A percentile compares a stretch with the other conserved stretches of the same genome.
Evolutionary conservation across 352 stramenopile genomes (phyloP).

Genomic region (Globisporangium canariense): DNA sequence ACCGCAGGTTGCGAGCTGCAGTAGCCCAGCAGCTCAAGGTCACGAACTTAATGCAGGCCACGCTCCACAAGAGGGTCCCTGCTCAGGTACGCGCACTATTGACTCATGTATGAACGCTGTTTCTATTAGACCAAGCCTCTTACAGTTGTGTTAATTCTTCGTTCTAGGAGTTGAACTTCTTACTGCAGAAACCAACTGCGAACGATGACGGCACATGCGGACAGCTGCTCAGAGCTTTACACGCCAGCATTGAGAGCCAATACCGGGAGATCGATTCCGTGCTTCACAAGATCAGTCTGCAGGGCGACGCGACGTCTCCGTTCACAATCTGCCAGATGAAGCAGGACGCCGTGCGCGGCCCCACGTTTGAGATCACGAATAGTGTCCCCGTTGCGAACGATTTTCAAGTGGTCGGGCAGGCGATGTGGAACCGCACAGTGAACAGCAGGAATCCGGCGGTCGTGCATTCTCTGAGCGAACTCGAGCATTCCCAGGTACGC

Average conservation of each 20-base stretch:
- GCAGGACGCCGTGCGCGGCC: conserved; percentile 3
- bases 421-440: conserved; percentile 5
- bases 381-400: background rate
- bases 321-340: conserved; percentile 3
- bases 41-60: conserved; percentile 25
- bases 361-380: conserved; percentile 9
- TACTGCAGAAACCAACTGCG: background rate
- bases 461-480: background rate
- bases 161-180: no score
- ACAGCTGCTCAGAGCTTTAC: background rate
- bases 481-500: background rate
- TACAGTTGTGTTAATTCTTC: background rate
- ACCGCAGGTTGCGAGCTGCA: conserved; percentile 37
- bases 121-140: background rate
- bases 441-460: background rate
- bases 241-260: background rate
- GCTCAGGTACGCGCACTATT: background rate
- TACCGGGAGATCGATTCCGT: conserved; percentile 6
- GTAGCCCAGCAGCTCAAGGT: conserved; percentile 40
- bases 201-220: background rate
- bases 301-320: background rate
- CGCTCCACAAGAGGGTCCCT: background rate
- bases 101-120: background rate
- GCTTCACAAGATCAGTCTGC: background rate
- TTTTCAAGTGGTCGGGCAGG: background rate